A percentile compares a stretch with the other conserved stretches of the same genome.
Evolutionary conservation across 257 asterid species (phyloP).

Genomic region (Nicotiana obtusifolia): DNA sequence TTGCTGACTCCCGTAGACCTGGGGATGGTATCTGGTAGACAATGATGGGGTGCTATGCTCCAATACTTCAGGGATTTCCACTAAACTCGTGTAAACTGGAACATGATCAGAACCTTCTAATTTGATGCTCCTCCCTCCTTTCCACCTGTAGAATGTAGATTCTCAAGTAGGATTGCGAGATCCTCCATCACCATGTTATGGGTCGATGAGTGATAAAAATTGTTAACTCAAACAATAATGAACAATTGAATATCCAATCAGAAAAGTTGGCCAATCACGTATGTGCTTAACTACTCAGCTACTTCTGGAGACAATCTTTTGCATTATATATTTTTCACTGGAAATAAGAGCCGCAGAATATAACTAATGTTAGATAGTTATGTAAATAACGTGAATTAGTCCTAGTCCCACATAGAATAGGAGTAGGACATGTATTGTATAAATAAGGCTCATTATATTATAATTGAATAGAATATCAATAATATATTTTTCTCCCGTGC

Average conservation of each 20-base stretch:
- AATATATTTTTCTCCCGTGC: no score
- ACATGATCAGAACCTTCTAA: conserved; percentile 95
- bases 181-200: not conserved
- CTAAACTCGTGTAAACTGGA: conserved; percentile 68
- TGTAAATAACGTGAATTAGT: no score
- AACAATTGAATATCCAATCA: not conserved
- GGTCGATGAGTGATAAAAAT: not conserved
- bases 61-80: conserved; percentile 47
- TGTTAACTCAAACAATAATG: not conserved
- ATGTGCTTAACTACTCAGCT: not conserved
- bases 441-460: no score
- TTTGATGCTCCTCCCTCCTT: conserved; percentile 57
- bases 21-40: conserved; percentile 83
- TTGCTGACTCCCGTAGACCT: conserved; percentile 85
- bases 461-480: no score
- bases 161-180: not conserved
- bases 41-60: conserved; percentile 75
- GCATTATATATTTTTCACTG: not conserved
- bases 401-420: no score
- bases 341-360: not conserved
- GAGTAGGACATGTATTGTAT: no score
- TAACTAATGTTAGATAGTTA: not conserved
- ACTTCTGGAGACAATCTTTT: not conserved
- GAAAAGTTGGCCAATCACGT: not conserved
- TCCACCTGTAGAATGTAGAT: conserved; percentile 40